Base-by-base conservation (phyloP, 2,329 filamentous ascomycete species). In the Rachicladosporium sp. region DNA sequence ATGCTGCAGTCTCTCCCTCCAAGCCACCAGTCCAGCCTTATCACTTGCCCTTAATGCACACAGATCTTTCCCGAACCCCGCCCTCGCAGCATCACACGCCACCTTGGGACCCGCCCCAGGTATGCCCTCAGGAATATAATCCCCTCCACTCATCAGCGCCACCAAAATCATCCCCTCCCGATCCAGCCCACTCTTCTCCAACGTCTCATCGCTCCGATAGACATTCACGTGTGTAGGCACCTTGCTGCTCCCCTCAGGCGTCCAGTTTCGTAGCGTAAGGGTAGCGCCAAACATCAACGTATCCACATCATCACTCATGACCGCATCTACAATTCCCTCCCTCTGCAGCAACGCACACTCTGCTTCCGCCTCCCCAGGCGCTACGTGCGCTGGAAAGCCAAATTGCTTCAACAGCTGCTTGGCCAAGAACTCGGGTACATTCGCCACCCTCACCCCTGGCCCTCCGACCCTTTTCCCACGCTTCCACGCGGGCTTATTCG, bases 221-320 rank as follows among this genome's bases (percentile, higher is more conserved):
- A 93, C 66, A 33, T 80, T 84, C 38, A 96, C 80, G 54, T 96
- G 91, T 0, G 89, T 95, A 0, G 87, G 84, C 81, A 82, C 50
- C 2, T 11, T 27, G 11, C 69, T 74, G 1, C 69, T 65, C 33
- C 69, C 71, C 55, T 93, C 85, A 3, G 82, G 73, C 0, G 83
- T 83, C 79, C 85, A 95, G 52, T 86, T 89, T 37, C 86, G 74
- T 32, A 95, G 64, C 0, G 82, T 89, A 30, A 76, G 64, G 0
- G 74, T 78, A 46, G 86, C 91, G 1, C 91, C 91, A 63, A 96
- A 96, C 89, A 96, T 96, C 52, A 96, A 74, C 2, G 89, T 91
- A 57, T 98, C 91, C 33, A 95, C 87, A 66, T 98, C 91, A 58
- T 98, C 88, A 58, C 85, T 95, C 51, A 98, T 69, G 1, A 96